Conservation (phyloP, 345 rosid genomes). For the Viola odorata region DNA sequence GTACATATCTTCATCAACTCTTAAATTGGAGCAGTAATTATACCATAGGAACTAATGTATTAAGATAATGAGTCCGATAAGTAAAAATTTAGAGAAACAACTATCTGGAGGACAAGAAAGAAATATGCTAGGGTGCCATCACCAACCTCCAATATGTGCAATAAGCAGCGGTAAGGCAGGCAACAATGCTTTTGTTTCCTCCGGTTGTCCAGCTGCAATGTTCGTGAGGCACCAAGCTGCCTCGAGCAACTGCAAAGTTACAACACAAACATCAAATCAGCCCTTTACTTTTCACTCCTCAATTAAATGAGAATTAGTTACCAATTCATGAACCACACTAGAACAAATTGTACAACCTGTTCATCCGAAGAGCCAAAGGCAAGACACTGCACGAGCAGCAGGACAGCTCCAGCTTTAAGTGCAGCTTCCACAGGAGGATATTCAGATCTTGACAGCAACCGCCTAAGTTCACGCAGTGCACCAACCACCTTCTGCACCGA, state of each 20-base stretch:
- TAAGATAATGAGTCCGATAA: too few relatives aligned
- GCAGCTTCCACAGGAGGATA: slow-evolving; percentile 84
- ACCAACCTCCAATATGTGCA: slow-evolving; percentile 91
- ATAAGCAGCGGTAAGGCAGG: slow-evolving; percentile 87
- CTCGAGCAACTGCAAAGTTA: slow-evolving; percentile 75
- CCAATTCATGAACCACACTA: slow-evolving; percentile 1
- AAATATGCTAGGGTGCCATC: not conserved
- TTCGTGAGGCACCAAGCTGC: slow-evolving; percentile 98
- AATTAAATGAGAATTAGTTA: not conserved
- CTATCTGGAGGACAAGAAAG: too few relatives aligned
- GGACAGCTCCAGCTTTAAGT: slow-evolving; percentile 69
- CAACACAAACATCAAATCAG: slow-evolving; percentile 1
- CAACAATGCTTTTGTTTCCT: slow-evolving; percentile 81
- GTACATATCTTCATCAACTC: too few relatives aligned
- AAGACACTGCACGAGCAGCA: slow-evolving; percentile 84
- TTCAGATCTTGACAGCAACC: slow-evolving; percentile 73
- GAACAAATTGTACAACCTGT: slow-evolving; percentile 42
- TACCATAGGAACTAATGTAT: too few relatives aligned
- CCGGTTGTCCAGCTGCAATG: slow-evolving; percentile 92
- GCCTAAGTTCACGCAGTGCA: slow-evolving; percentile 83
- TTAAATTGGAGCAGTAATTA: too few relatives aligned
- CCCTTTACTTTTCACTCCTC: not conserved
- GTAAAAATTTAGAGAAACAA: too few relatives aligned
- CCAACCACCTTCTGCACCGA: slow-evolving; percentile 71
- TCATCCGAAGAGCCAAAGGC: slow-evolving; percentile 89